Evolutionary conservation across 176 grass and related monocot species (phyloP), one percentile per base, ranked within the genome.

Genomic region (Saccharum spontaneum): DNA sequence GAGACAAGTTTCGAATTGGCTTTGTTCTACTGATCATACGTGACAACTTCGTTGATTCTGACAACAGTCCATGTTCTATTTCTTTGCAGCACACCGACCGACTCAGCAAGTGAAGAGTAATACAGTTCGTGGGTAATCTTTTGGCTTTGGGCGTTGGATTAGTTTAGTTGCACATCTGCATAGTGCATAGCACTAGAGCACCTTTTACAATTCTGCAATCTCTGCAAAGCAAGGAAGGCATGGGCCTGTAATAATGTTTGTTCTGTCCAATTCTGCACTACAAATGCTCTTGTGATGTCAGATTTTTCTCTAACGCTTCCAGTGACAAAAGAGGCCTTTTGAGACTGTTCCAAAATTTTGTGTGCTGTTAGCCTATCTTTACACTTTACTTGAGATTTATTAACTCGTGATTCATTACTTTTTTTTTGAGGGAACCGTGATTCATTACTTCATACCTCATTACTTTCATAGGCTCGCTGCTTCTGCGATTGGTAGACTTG

Each of bases 11-110:
- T 24, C 6, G 43, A 72, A 72, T 24, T 44, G 14, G n/a, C n/a
- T 69, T 15, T 69, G 17, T 52, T 39, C 1, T 49, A 44, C 2
- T 48, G 45, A 48, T 48, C 17, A 40, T 57, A 1, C 23, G 8
- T 71, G 46, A 59, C 5, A 22, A 9, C 6, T 68, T 71, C 16
- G 1, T 0, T 31, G 8, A 41, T 15, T 71, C 7, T 70, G 48
- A 82, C 34, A 6, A 26, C 7, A 48, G 5, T 34, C 1, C 64
- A 34, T 52, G 4, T 30, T 55, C 4, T 55, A 8, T 66, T 18
- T 13, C 62, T 57, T 69, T 59, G 61, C 73, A 77, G 73, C 63
- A 77, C 23, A 59, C 73, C 73, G 69, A 59, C 73, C 12, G 37
- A 57, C 37, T 17, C 13, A 85, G 45, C 62, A 69, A 31, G 44